Conservation (phyloP, 2,329 filamentous ascomycete species). For the Trichophyton simii region DNA sequence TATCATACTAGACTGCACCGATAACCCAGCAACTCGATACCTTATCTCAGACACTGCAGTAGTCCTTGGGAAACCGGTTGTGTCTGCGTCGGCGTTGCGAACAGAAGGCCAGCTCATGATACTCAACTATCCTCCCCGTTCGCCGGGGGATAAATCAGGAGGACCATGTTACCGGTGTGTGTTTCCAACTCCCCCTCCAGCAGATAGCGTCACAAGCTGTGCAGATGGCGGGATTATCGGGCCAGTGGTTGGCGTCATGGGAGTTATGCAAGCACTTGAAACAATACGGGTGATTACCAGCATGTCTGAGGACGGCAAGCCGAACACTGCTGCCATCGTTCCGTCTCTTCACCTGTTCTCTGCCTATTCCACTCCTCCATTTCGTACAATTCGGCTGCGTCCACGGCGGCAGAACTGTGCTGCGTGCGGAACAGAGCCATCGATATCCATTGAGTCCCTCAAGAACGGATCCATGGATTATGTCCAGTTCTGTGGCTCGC, state of each 20-base stretch:
- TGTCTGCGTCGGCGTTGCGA: slow-evolving; percentile 80
- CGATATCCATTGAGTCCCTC: slow-evolving; percentile 52
- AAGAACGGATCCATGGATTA: slow-evolving; percentile 63
- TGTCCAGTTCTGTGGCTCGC: slow-evolving; percentile 67
- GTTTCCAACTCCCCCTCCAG: slow-evolving; percentile 75
- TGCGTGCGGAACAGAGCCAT: slow-evolving; percentile 55
- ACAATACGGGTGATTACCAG: slow-evolving; percentile 65
- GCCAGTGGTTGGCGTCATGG: slow-evolving; percentile 86
- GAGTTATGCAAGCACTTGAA: slow-evolving; percentile 80
- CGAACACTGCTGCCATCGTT: slow-evolving; percentile 15
- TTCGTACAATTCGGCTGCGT: slow-evolving; percentile 64
- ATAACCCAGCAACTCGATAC: slow-evolving; percentile 83
- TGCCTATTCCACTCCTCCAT: slow-evolving; percentile 37
- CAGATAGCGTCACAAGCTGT: slow-evolving; percentile 70
- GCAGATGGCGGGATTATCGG: slow-evolving; percentile 88
- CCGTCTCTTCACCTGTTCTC: slow-evolving; percentile 34
- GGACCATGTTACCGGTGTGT: slow-evolving; percentile 91
- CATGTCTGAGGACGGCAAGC: slow-evolving; percentile 13
- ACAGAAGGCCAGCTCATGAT: slow-evolving; percentile 84
- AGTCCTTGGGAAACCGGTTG: slow-evolving; percentile 61
- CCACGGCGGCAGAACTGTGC: slow-evolving; percentile 58
- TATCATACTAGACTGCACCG: slow-evolving; percentile 84
- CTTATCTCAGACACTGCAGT: slow-evolving; percentile 85
- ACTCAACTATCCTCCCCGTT: slow-evolving; percentile 63
- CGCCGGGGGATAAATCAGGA: slow-evolving; percentile 44